Conservation (phyloP, 306 rosid species). For the Leucaena leucocephala region DNA sequence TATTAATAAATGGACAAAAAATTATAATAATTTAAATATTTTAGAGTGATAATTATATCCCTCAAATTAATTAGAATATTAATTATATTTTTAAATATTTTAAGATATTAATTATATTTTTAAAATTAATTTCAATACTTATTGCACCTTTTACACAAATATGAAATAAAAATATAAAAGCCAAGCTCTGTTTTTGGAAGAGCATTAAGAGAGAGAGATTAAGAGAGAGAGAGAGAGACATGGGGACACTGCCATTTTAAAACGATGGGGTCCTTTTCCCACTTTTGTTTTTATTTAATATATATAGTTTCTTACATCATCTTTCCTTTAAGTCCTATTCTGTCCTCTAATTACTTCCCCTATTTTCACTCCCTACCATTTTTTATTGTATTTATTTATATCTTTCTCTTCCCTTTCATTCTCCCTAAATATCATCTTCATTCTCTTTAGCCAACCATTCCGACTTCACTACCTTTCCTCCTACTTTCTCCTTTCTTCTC, state of each 20-base stretch:
- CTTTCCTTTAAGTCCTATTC: constrained; percentile 29
- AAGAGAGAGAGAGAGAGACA: constrained; percentile 28
- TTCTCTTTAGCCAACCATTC: background rate
- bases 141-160: background rate
- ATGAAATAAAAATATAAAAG: background rate
- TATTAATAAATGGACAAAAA: too few species aligned
- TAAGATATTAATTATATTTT: too few species aligned
- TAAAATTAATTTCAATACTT: too few species aligned
- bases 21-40: too few species aligned
- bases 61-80: too few species aligned
- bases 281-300: constrained; percentile 58
- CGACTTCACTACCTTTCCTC: background rate
- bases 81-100: too few species aligned
- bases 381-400: constrained; percentile 21
- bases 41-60: too few species aligned
- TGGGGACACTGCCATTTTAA: constrained; percentile 62
- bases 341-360: constrained; percentile 41
- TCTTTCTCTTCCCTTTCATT: constrained; percentile 39
- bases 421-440: constrained; percentile 20
- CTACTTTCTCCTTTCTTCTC: too few species aligned
- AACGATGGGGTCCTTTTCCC: constrained; percentile 56
- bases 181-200: background rate
- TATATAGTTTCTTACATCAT: constrained; percentile 42
- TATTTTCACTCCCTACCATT: constrained; percentile 27
- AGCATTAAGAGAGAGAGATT: constrained; percentile 45